Evolutionary conservation across 345 rosid species (phyloP), one percentile per base, ranked within the genome.

Genomic region (Dimocarpus longan): DNA sequence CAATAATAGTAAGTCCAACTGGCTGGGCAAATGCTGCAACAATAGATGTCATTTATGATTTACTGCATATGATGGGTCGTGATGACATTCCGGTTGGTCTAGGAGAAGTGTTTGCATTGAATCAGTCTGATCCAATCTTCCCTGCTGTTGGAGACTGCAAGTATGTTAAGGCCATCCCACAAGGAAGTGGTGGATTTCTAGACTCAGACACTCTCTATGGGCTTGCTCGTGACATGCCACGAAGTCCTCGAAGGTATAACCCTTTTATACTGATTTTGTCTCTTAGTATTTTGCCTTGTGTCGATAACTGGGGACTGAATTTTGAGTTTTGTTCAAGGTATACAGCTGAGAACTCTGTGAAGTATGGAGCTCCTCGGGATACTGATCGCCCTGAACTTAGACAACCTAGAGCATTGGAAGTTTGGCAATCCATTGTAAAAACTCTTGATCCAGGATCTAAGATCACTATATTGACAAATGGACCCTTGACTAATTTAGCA

Each of bases 11-110:
- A 46, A 91, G 84, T 83, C 99, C 99, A 46, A 92, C 89, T 0
- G 98, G 99, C 2, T 95, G 99, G 99, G 98, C 99, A 52, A 93
- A 91, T 81, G 93, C 98, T 56, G 99, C 99, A 66, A 91, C 98
- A 0, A 87, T 93, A 7, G 99, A 95, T 74, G 85, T 89, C 21
- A 80, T 95, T 50, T 95, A 95, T 64, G 99, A 95, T 79, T 75
- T 95, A 44, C 88, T 93, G 80, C 99, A 95, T 80, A 95, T 95
- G 99, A 95, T 95, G 99, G 98, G 99, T 43, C 97, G 99, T 0
- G 98, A 95, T 6, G 98, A 95, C 84, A 91, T 95, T 78, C 97
- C 89, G 0, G 92, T 95, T 13, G 99, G 96, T 71, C 76, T 93
- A 6, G 99, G 99, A 72, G 87, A 89, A n/a, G 54, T 89, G 22